Evolutionary conservation across 345 rosid species (phyloP), one percentile per base, ranked within the genome.

Genomic region (Moringa oleifera): DNA sequence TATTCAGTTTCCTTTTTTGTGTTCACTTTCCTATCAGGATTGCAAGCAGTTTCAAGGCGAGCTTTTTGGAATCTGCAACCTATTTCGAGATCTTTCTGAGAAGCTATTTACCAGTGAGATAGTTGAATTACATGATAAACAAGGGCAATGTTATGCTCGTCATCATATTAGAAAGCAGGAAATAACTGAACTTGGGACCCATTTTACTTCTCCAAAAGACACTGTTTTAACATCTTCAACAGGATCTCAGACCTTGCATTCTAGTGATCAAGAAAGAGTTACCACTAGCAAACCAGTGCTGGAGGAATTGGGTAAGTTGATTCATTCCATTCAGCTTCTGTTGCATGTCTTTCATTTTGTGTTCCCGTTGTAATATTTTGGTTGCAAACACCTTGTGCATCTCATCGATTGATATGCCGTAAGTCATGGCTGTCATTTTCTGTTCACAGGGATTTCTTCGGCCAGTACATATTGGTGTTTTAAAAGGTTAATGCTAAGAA

Each of bases 21-120:
- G 11, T 6, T 51, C n/a, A 51, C 54, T 21, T 51, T 51, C 54
- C 15, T 47, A 65, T 50, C 83, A 94, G 97, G 97, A 94, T 72
- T 90, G 92, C 75, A 94, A 88, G 73, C 86, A 88, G 69, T 90
- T 85, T 68, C 91, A 88, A 75, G 96, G 98, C 0, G 97, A 90
- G 81, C 86, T 94, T 45, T 94, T 94, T 20, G 99, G 99, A 58
- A 86, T 94, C 59, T 85, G 92, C 67, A 94, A 94, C 75, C 78
- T 94, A 58, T 94, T 94, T 57, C 90, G 88, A 4, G 91, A 94
- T 78, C 85, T 94, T 60, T 94, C 97, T 21, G 91, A 88, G 68
- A 85, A 88, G 62, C 90, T 85, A 66, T 90, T 94, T 73, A 88
- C 96, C 36, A 88, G 97, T 59, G 89, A 88, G 69, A 81, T 94